Conservation (phyloP, 345 rosid species). For the Viola odorata region DNA sequence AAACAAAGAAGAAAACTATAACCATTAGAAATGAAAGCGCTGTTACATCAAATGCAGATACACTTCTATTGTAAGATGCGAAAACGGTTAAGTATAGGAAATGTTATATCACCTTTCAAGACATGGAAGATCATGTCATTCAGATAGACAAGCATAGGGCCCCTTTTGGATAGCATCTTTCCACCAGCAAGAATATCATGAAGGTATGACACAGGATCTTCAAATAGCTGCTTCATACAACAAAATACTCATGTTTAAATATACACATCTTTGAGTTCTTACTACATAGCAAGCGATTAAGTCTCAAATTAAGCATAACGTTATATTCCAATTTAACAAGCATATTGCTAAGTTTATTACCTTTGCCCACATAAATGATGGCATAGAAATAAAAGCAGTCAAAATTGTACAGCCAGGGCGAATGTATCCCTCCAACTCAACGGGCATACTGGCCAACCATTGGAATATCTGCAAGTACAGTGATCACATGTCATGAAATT, state of each 20-base stretch:
- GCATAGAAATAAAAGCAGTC: constrained; percentile 85
- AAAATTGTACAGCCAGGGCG: constrained; percentile 97
- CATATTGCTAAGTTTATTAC: constrained; percentile 26
- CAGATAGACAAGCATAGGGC: constrained; percentile 57
- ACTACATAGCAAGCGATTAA: no score
- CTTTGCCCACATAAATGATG: constrained; percentile 81
- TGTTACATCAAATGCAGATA: no score
- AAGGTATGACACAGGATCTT: constrained; percentile 62
- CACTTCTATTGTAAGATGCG: no score
- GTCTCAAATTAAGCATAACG: no score
- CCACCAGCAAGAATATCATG: constrained; percentile 65
- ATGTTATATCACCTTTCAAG: constrained; percentile 38
- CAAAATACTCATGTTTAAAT: constrained; percentile 11
- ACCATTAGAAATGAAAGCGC: background rate
- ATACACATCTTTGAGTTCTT: background rate
- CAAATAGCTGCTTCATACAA: constrained; percentile 48
- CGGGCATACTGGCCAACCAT: constrained; percentile 96
- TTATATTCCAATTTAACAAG: background rate
- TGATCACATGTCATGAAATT: constrained; percentile 27
- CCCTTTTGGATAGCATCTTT: constrained; percentile 67
- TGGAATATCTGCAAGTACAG: constrained; percentile 66
- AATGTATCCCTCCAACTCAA: constrained; percentile 91
- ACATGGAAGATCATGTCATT: constrained; percentile 65
- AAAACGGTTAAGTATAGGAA: no score
- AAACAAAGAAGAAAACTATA: background rate